These are phyloP conservation scores for Peronospora farinosa DNA, from an alignment of 352 stramenopile genomes.

Conservation along the genomic window DNA sequence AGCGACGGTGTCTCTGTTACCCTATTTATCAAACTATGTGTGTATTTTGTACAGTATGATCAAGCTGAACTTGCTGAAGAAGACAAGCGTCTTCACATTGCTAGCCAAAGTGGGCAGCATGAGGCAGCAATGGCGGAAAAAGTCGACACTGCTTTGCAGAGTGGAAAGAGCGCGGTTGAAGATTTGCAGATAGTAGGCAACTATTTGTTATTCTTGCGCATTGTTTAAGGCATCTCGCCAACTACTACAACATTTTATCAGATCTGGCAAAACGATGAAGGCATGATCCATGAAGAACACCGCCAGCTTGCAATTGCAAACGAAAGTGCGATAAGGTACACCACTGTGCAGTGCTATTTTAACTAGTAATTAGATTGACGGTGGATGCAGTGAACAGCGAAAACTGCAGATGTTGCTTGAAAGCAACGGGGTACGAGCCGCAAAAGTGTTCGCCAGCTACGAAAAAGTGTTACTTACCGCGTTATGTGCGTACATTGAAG, in stretches of 20 bases:
- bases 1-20: not conserved
- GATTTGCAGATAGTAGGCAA: slow-evolving; percentile 25
- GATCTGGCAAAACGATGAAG: slow-evolving; percentile 22
- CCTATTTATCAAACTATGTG: slow-evolving; percentile 1
- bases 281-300: slow-evolving; percentile 31
- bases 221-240: not conserved
- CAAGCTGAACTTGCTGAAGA: slow-evolving; percentile 15
- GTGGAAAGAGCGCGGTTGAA: slow-evolving; percentile 11
- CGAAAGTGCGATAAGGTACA: slow-evolving; percentile 24
- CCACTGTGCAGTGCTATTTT: not conserved
- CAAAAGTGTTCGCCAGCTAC: not conserved
- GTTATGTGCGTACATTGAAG: slow-evolving; percentile 8
- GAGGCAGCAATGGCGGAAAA: slow-evolving; percentile 13
- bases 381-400: slow-evolving; percentile 18
- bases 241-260: slow-evolving; percentile 1
- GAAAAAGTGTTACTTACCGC: slow-evolving; percentile 1
- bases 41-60: slow-evolving; percentile 10
- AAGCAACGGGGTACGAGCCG: slow-evolving; percentile 23
- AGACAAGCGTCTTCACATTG: slow-evolving; percentile 18
- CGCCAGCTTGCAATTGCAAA: slow-evolving; percentile 24
- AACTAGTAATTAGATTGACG: not conserved
- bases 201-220: not conserved
- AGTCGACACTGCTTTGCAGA: slow-evolving; percentile 3
- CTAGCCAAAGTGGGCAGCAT: slow-evolving; percentile 19
- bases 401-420: slow-evolving; percentile 22